Conservation (phyloP, 192 early-diverging fungal genomes). For the Paraglomus brasilianum region DNA sequence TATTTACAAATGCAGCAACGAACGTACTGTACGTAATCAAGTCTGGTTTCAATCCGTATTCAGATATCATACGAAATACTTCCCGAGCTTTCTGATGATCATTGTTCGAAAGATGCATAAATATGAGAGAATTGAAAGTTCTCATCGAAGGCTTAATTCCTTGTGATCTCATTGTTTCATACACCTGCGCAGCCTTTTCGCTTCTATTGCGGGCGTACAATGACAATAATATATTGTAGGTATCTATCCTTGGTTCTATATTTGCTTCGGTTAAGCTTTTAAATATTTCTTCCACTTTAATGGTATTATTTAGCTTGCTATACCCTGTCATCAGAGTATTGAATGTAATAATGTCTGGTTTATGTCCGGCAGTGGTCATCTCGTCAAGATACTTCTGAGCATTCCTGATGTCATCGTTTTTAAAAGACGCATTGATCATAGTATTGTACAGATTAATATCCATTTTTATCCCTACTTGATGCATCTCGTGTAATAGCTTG, state of each 20-base stretch:
- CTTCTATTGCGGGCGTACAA: constrained; percentile 1
- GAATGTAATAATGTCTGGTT: constrained; percentile 8
- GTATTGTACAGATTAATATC: constrained; percentile 10
- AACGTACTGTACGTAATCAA: constrained; percentile 22
- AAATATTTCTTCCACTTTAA: constrained; percentile 1
- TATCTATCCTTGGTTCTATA: constrained; percentile 14
- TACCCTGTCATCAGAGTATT: constrained; percentile 27
- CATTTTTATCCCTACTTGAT: not conserved
- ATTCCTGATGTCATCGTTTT: constrained; percentile 11
- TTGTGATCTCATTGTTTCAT: not conserved
- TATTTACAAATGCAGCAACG: constrained; percentile 14
- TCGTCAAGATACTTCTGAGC: constrained; percentile 17
- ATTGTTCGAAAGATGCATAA: constrained; percentile 11
- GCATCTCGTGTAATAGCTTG: constrained; percentile 18
- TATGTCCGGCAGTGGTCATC: not conserved
- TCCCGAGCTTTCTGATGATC: constrained; percentile 7
- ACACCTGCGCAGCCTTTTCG: not conserved
- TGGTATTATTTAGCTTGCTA: not conserved
- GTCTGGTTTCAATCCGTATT: constrained; percentile 11
- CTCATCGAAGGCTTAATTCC: not conserved
- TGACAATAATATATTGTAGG: constrained; percentile 18
- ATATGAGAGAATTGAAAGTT: constrained; percentile 23
- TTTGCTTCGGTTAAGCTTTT: constrained; percentile 17
- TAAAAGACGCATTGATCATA: constrained; percentile 9
- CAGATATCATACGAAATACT: not conserved